Conservation (phyloP, 495 filamentous ascomycete genomes). For the Aspergillus wentii region DNA sequence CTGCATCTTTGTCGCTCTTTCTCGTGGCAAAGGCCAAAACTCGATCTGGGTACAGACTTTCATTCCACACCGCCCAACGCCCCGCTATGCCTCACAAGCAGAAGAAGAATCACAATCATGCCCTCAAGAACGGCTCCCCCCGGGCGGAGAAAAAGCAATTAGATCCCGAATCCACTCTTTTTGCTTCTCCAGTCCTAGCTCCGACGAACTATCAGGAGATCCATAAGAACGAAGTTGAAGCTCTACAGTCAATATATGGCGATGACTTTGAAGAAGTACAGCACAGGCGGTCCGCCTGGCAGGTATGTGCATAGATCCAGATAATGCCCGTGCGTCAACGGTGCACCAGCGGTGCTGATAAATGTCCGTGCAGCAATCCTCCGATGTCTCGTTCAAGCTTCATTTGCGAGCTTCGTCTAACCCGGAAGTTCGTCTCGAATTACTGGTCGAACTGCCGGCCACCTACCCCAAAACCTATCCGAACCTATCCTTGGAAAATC, state of each 20-base stretch:
- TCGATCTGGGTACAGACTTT: slow-evolving; percentile 16
- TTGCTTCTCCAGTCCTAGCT: slow-evolving; percentile 22
- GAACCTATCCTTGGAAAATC: slow-evolving; percentile 60
- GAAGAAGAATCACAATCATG: slow-evolving; percentile 37
- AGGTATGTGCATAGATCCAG: slow-evolving; percentile 52
- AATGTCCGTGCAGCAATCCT: slow-evolving; percentile 52
- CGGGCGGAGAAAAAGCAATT: slow-evolving; percentile 22
- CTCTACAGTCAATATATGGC: slow-evolving; percentile 82
- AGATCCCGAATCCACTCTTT: slow-evolving; percentile 20
- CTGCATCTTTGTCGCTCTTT: slow-evolving; percentile 33
- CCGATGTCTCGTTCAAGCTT: slow-evolving; percentile 75
- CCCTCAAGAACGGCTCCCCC: slow-evolving; percentile 25
- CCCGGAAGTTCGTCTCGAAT: slow-evolving; percentile 54
- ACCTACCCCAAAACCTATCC: slow-evolving; percentile 91
- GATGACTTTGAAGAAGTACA: slow-evolving; percentile 81
- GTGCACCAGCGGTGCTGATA: not conserved
- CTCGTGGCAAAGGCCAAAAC: slow-evolving; percentile 23
- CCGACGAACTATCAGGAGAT: slow-evolving; percentile 73
- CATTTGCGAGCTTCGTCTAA: slow-evolving; percentile 67
- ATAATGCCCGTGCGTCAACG: not conserved
- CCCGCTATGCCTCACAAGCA: slow-evolving; percentile 50
- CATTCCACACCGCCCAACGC: slow-evolving; percentile 24
- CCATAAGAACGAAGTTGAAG: slow-evolving; percentile 85
- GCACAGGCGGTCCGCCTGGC: slow-evolving; percentile 75
- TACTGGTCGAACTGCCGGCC: slow-evolving; percentile 72